phyloP scores from a whole-genome alignment of 2,329 filamentous ascomycete species.

The Aspergillus ruber region DNA sequence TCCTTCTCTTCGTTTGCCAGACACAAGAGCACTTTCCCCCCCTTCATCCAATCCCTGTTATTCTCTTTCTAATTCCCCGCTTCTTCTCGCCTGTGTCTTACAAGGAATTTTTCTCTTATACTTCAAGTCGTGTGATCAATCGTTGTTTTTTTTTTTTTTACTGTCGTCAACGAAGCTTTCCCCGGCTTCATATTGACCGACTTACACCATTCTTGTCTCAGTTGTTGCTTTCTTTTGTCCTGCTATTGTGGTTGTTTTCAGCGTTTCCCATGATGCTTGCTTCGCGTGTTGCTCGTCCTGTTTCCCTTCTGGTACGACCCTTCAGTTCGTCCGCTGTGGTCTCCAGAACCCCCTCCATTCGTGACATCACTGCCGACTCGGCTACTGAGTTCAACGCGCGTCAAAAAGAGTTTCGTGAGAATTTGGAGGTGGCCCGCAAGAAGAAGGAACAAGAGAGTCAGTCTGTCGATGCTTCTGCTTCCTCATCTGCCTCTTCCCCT shows the following conservation, averaged over 20 bases:
- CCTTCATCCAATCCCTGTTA: conserved; percentile 1
- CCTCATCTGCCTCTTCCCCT: conserved; percentile 32
- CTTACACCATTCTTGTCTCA: background rate
- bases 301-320: conserved; percentile 48
- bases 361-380: conserved; percentile 71
- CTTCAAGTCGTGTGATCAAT: background rate
- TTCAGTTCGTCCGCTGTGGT: conserved; percentile 51
- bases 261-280: conserved; percentile 32
- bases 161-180: background rate
- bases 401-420: conserved; percentile 81
- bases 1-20: background rate
- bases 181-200: background rate
- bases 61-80: background rate
- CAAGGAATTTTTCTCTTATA: background rate
- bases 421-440: conserved; percentile 68
- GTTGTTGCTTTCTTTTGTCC: conserved; percentile 4
- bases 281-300: conserved; percentile 45
- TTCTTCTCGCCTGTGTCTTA: background rate
- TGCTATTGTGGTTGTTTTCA: conserved; percentile 8
- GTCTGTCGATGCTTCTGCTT: conserved; percentile 48
- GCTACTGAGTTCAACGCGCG: conserved; percentile 72
- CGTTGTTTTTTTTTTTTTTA: background rate
- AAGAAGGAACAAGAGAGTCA: conserved; percentile 79
- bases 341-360: conserved; percentile 64
- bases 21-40: background rate